These are phyloP conservation scores for Aaosphaeria arxii DNA, from an alignment of 2,329 filamentous ascomycete genomes.

Conservation along the genomic window DNA sequence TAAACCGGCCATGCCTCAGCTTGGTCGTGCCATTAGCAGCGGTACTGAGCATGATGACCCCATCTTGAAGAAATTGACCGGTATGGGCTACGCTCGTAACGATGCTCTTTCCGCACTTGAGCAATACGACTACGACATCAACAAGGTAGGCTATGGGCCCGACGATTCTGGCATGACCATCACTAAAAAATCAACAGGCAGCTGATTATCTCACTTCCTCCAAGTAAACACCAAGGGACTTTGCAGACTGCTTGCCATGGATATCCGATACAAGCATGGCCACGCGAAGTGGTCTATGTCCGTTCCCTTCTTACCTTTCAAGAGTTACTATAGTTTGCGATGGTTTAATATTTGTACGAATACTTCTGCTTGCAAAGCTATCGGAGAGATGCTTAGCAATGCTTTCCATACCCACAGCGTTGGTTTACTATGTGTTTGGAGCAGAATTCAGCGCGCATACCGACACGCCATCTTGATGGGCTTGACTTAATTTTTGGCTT, in stretches of 20 bases:
- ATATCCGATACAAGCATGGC: background rate
- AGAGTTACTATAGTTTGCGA: background rate
- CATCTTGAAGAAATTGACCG: conserved; percentile 82
- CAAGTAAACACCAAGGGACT: conserved; percentile 4
- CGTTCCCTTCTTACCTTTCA: background rate
- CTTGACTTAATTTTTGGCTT: conserved; percentile 1
- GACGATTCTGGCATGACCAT: background rate
- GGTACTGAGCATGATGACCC: conserved; percentile 84
- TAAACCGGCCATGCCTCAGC: conserved; percentile 36
- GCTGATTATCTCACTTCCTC: conserved; percentile 34
- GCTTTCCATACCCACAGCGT: conserved; percentile 21
- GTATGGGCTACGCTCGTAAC: conserved; percentile 79
- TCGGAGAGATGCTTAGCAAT: background rate
- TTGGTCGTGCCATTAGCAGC: conserved; percentile 68
- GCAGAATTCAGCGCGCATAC: conserved; percentile 10
- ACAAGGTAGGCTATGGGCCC: conserved; percentile 61
- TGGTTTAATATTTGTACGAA: conserved; percentile 20
- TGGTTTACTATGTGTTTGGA: conserved; percentile 9
- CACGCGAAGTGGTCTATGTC: background rate
- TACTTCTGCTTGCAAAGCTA: conserved; percentile 17
- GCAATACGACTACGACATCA: conserved; percentile 93
- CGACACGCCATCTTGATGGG: background rate
- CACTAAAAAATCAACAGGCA: conserved; percentile 19
- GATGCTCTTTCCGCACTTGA: conserved; percentile 79
- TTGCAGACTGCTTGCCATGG: background rate